A percentile compares a stretch with the other conserved stretches of the same genome.
phyloP scores from a whole-genome alignment of 2,329 filamentous ascomycete species.

The Seiridium unicorne region DNA sequence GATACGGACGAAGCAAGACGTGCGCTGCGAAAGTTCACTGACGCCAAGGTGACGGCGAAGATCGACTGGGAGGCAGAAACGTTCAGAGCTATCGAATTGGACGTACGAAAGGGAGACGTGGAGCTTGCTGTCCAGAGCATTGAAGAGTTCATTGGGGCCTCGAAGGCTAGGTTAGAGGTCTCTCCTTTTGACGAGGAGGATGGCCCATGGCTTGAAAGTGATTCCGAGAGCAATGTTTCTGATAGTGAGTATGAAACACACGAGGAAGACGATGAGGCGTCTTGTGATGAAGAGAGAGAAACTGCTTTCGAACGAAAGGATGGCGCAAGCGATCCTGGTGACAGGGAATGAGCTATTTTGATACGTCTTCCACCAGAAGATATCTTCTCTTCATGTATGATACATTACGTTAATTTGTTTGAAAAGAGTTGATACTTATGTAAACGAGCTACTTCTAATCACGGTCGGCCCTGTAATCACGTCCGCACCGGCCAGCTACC shows the following conservation, averaged over 20 bases:
- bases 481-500: too few species aligned
- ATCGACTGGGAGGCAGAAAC: constrained; percentile 15
- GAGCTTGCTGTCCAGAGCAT: constrained; percentile 14
- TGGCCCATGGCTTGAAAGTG: background rate
- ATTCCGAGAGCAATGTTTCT: background rate
- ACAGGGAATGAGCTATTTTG: too few species aligned
- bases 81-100: constrained; percentile 12
- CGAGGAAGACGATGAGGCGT: background rate
- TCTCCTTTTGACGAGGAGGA: constrained; percentile 12
- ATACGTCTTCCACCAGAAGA: too few species aligned
- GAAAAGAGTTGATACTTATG: too few species aligned
- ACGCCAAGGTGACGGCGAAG: constrained; percentile 12
- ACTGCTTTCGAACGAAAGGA: too few species aligned
- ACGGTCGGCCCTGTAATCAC: too few species aligned
- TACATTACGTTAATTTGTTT: too few species aligned
- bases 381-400: too few species aligned
- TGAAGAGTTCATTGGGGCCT: constrained; percentile 13
- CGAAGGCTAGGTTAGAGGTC: constrained; percentile 11
- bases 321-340: too few species aligned
- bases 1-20: background rate
- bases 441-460: too few species aligned
- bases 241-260: background rate
- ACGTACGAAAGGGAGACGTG: constrained; percentile 8
- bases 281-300: too few species aligned
- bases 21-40: background rate